phyloP scores from a whole-genome alignment of 768 basidiomycete species.

The Xanthoconium purpureum region DNA sequence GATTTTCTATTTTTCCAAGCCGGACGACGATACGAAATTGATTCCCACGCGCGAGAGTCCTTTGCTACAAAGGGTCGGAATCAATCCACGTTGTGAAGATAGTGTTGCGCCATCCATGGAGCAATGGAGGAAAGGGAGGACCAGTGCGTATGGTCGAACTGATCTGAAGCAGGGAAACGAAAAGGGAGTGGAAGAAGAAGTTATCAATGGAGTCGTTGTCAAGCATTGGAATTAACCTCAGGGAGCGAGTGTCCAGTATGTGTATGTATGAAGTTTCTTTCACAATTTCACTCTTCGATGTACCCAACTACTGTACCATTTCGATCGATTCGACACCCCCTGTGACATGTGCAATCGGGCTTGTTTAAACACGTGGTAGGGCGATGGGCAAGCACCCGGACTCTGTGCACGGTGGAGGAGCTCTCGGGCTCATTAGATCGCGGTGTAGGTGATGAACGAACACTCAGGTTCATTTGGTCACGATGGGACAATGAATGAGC shows the following conservation, averaged over 20 bases:
- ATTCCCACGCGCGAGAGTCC: slow-evolving; percentile 46
- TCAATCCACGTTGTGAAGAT: slow-evolving; percentile 37
- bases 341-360: no score
- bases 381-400: no score
- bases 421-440: no score
- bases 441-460: no score
- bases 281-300: no score
- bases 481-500: no score
- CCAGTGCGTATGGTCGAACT: slow-evolving; percentile 48
- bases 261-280: no score
- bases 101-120: slow-evolving; percentile 49
- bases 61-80: slow-evolving; percentile 44
- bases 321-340: no score
- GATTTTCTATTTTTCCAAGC: slow-evolving; percentile 54
- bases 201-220: slow-evolving; percentile 52
- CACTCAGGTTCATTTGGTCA: no score
- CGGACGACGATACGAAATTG: slow-evolving; percentile 49
- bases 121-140: slow-evolving; percentile 50
- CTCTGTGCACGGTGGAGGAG: no score
- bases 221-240: slow-evolving; percentile 49
- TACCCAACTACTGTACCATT: no score
- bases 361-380: no score
- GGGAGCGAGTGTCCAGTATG: not conserved
- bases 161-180: slow-evolving; percentile 41
- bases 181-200: slow-evolving; percentile 50